phyloP scores from a whole-genome alignment of 1,139 yeast species.

The Saccharomycopsis phalli region DNA sequence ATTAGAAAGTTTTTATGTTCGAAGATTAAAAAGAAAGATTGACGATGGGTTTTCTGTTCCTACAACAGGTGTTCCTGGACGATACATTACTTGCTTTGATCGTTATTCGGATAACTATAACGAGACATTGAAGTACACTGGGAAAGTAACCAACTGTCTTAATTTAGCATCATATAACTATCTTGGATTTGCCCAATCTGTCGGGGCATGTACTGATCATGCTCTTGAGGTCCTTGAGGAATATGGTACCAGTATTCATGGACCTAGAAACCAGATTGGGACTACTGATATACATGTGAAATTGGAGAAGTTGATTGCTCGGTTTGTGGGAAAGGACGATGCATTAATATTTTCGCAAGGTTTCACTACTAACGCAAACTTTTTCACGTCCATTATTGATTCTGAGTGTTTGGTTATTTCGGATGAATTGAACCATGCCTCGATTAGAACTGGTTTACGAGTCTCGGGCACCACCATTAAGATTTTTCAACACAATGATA shows the following conservation, averaged over 20 bases:
- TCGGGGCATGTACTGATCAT: constrained; percentile 81
- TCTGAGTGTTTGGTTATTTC: constrained; percentile 83
- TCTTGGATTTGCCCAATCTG: constrained; percentile 93
- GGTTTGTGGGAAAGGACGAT: constrained; percentile 86
- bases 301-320: constrained; percentile 73
- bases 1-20: constrained; percentile 86
- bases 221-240: constrained; percentile 55
- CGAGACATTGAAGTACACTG: constrained; percentile 56
- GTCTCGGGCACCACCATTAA: constrained; percentile 89
- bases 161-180: constrained; percentile 89
- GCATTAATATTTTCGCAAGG: constrained; percentile 88
- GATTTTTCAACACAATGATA: constrained; percentile 88
- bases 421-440: constrained; percentile 92
- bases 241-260: constrained; percentile 73
- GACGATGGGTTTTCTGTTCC: constrained; percentile 96
- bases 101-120: constrained; percentile 58
- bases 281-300: constrained; percentile 65
- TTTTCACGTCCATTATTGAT: constrained; percentile 78
- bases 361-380: constrained; percentile 90
- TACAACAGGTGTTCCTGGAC: constrained; percentile 94
- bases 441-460: constrained; percentile 91
- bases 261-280: constrained; percentile 69
- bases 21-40: constrained; percentile 82
- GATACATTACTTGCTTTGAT: constrained; percentile 74
- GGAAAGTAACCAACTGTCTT: constrained; percentile 66